Evolutionary conservation across 805 yeast species (phyloP).

Genomic region (Starmerella lactis-condensi): DNA sequence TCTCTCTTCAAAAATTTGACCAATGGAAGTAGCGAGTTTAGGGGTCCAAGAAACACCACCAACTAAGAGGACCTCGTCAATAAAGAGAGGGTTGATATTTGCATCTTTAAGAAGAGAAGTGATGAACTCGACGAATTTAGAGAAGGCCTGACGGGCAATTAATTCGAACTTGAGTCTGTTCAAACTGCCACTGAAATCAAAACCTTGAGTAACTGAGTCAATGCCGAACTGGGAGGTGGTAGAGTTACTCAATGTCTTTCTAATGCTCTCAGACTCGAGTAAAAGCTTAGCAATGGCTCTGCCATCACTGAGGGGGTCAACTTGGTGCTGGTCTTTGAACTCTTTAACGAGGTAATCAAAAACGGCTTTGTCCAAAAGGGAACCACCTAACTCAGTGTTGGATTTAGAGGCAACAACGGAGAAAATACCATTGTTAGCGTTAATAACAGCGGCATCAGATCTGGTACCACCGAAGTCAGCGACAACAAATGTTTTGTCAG

Average conservation of each 20-base stretch:
- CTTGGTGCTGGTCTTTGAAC: conserved; percentile 71
- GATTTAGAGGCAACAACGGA: conserved; percentile 77
- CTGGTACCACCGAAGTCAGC: conserved; percentile 95
- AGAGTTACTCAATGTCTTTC: conserved; percentile 83
- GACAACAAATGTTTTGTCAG: conserved; percentile 66
- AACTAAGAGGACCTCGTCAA: conserved; percentile 76
- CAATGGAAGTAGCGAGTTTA: conserved; percentile 62
- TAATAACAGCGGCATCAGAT: conserved; percentile 84
- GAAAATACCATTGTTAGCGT: conserved; percentile 84
- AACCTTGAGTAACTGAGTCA: conserved; percentile 86
- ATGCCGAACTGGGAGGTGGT: conserved; percentile 77
- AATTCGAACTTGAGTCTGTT: conserved; percentile 90
- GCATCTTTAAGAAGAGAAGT: conserved; percentile 64
- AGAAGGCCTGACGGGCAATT: conserved; percentile 58
- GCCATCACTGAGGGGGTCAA: conserved; percentile 61
- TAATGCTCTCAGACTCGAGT: conserved; percentile 64
- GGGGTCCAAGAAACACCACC: conserved; percentile 93
- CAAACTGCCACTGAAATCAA: conserved; percentile 78
- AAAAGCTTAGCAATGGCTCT: conserved; percentile 78
- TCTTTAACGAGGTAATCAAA: conserved; percentile 78
- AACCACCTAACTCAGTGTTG: conserved; percentile 73
- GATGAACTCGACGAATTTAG: conserved; percentile 59
- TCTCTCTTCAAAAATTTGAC: conserved; percentile 57
- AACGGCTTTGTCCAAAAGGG: conserved; percentile 59
- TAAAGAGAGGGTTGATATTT: conserved; percentile 61